Base-by-base conservation (phyloP, 768 basidiomycete species). In the Crucibulum laeve region DNA sequence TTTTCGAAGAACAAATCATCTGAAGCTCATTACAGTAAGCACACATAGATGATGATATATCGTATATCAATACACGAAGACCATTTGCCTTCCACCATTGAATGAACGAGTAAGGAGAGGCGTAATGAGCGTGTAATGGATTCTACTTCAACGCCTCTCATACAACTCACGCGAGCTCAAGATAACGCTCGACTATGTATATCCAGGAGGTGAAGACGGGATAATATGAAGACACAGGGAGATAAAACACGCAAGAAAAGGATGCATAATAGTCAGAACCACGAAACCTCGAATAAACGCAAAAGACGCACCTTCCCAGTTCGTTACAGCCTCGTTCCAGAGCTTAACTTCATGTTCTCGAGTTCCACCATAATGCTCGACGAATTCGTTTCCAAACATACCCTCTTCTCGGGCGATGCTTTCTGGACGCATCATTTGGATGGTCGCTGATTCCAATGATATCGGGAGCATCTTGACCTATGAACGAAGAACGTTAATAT, bases 281-380 rank as follows among this genome's bases (percentile, higher is more conserved):
- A 41, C 22, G 7, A 36, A 14, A n/a, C 25, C 25, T n/a, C 11
- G 17, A 21, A 43, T 23, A 35, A 26, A 40, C 44, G 5, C 4
- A 34, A 4, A 25, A 38, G 38, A 25, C 80, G 53, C 54, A 91
- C 92, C 79, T 78, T 95, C 94, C 93, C 91, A 97, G 59, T 79
- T 85, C 8, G 94, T 96, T 28, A 95, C 91, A 2, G 91, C 90
- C 53, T 83, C 78, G 52, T 91, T 87, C 85, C 89, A 94, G 19
- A 87, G 54, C 42, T 73, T 80, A 44, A 94, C 82, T 59, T 95
- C 93, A 59, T 97, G 87, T 60, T 91, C 79, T 54, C 95, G 79
- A n/a, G 96, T 98, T 5, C 92, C 94, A 2, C 88, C 91, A 55
- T 79, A 95, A 59, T 99, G 96, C 13, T 98, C 90, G 1, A 98